Conservation (phyloP, 129 eudicot genomes). For the Helichrysum umbraculigerum region DNA sequence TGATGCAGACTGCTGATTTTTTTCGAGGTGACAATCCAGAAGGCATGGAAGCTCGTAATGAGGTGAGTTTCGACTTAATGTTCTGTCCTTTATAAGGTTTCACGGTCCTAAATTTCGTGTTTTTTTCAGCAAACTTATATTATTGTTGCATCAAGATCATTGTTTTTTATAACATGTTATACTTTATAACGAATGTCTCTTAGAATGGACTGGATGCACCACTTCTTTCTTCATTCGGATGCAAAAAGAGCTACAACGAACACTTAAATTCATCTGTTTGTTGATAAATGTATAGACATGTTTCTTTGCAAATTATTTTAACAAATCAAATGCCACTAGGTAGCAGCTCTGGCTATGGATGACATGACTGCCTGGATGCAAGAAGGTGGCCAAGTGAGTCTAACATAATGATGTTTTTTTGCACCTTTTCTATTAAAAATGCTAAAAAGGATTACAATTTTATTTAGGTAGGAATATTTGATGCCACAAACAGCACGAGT, state of each 20-base stretch:
- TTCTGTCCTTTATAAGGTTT: background rate
- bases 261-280: constrained; percentile 12
- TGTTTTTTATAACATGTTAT: background rate
- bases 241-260: background rate
- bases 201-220: too few species aligned
- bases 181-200: background rate
- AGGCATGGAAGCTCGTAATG: constrained; percentile 97
- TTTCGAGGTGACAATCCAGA: constrained; percentile 98
- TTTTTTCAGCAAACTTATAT: background rate
- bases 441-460: constrained; percentile 15
- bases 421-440: constrained; percentile 14
- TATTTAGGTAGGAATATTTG: constrained; percentile 92
- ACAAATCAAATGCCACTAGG: constrained; percentile 81
- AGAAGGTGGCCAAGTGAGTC: constrained; percentile 96
- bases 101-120: background rate
- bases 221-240: background rate
- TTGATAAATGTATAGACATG: constrained; percentile 30
- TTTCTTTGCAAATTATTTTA: constrained; percentile 61
- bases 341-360: constrained; percentile 99
- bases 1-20: constrained; percentile 87
- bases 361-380: constrained; percentile 99
- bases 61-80: constrained; percentile 52
- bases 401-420: background rate
- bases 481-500: constrained; percentile 95
- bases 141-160: background rate